Base-by-base conservation (phyloP, 2,329 filamentous ascomycete genomes). In the Endoconidiophora polonica region DNA sequence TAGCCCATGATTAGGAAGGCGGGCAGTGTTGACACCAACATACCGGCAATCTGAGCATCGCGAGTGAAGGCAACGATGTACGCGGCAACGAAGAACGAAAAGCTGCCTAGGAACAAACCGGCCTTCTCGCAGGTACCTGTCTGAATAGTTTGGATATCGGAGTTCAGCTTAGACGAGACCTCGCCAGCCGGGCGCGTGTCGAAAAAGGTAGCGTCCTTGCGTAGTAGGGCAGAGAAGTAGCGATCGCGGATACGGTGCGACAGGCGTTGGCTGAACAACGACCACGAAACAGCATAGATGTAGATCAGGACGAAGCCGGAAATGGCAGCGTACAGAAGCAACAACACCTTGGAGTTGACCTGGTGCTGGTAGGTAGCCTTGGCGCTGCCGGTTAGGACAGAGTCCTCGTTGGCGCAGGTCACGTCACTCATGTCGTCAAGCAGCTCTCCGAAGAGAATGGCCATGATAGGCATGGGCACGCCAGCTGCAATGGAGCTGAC, bases 41-140 rank as follows among this genome's bases (percentile, higher is more conserved):
- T 81, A 3, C 68, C 77, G 0, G 81, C 77, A 6, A 85, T 67
- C 45, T 68, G 68, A 14, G 72, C 66, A 56, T 81, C 69, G 57
- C 79, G 77, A 59, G 77, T 73, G 55, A 84, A 84, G 1, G 78
- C 77, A 14, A 84, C 73, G 3, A 79, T 66, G 54, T 81, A 83
- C 2, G 79, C 75, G 0, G 80, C 77, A 48, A 82, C 59, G 58
- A 83, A 83, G 60, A 82, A 84, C 2, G 76, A 76, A 7, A 74
- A 61, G 46, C 72, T 77, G 22, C 72, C 70, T 3, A 84, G 67
- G 55, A 74, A 72, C 33, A 82, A 73, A 47, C 79, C 79, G 14
- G 82, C 79, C 60, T 85, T 85, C 61, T 84, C 81, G 1, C 76
- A 79, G 0, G 79, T 82, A 12, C 81, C 81, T 0, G 73, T 71